Base-by-base conservation (phyloP, 2,329 filamentous ascomycete genomes). In the Cladosporium sp. region DNA sequence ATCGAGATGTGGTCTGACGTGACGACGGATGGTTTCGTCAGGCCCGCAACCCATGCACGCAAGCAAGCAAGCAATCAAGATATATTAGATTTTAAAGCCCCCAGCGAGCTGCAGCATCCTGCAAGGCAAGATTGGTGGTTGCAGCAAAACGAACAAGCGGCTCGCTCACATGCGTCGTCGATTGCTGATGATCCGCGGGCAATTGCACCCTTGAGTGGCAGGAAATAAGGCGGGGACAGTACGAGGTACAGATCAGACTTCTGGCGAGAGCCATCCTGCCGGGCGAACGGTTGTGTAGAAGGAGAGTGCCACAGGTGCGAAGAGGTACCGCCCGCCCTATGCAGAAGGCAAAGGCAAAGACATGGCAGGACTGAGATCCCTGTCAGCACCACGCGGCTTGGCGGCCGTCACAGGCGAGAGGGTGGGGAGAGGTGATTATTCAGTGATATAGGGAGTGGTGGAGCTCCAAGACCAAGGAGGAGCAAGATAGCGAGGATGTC, bases 241-340 rank as follows among this genome's bases (percentile, higher is more conserved):
- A 24, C 24, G 34, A 21, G 55, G n/a, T 36, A 7, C 54, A 21
- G 54, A 21, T 30, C 28, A 52, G n/a, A 32, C 30, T 26, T 55
- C 30, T 34, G 30, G 59, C 41, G 28, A 52, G 41, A 24, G 51
- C 49, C 32, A 49, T 38, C 49, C 47, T 54, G 60, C 60, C 60
- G 60, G 60, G 60, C 60, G 60, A 63, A 63, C 60, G 60, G 60
- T 63, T 59, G 26, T 21, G 36, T n/a, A 26, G 12, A 47, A 34
- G 5, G 8, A 26, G 21, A 24, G 47, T 10, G n/a, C 7, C 24
- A n/a, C 10, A 32, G 26, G 47, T 10, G 26, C 26, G 47, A 24
- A 10, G 38, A n/a, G 8, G n/a, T 24, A 12, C 26, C 49, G 49
- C 52, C 41, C 41, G 41, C 41, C 41, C 41, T 47, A 47, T 6